A percentile compares a stretch with the other conserved stretches of the same genome.
Conservation (phyloP, 2,329 filamentous ascomycete species). For the Alternaria rosae region DNA sequence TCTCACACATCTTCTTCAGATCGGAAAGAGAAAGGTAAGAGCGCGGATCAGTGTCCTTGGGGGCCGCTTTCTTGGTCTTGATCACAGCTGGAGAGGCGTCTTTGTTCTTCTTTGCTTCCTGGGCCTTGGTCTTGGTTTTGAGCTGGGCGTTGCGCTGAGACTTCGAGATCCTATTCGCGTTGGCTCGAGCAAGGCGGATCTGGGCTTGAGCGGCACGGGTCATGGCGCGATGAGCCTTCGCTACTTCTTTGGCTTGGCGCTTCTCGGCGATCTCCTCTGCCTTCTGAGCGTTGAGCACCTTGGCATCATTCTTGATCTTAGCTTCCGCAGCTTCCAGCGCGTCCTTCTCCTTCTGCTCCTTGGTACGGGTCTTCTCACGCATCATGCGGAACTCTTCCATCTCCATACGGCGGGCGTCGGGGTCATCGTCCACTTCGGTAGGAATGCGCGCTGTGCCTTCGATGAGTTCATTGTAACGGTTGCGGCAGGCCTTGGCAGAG, state of each 20-base stretch:
- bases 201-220: constrained; percentile 31
- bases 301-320: constrained; percentile 28
- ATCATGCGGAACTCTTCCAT: constrained; percentile 27
- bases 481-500: constrained; percentile 56
- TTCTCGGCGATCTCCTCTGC: constrained; percentile 30
- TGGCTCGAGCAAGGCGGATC: constrained; percentile 22
- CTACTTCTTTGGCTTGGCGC: constrained; percentile 19
- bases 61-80: constrained; percentile 16
- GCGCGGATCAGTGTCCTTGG: constrained; percentile 33
- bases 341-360: constrained; percentile 29
- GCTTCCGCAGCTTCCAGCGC: constrained; percentile 18
- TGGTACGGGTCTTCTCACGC: constrained; percentile 28
- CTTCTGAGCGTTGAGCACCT: constrained; percentile 30
- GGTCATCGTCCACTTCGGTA: constrained; percentile 53
- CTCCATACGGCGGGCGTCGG: constrained; percentile 47
- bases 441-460: constrained; percentile 56
- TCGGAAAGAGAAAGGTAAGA: constrained; percentile 29
- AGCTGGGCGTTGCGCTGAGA: constrained; percentile 24
- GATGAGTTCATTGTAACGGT: constrained; percentile 52
- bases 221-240: constrained; percentile 31
- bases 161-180: constrained; percentile 25
- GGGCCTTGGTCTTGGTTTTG: constrained; percentile 17
- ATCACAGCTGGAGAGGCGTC: not conserved
- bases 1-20: constrained; percentile 31
- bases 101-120: constrained; percentile 8